A percentile compares a stretch with the other conserved stretches of the same genome.
Evolutionary conservation across 2,329 filamentous ascomycete species (phyloP).

Genomic region (Parafenestella ontariensis): DNA sequence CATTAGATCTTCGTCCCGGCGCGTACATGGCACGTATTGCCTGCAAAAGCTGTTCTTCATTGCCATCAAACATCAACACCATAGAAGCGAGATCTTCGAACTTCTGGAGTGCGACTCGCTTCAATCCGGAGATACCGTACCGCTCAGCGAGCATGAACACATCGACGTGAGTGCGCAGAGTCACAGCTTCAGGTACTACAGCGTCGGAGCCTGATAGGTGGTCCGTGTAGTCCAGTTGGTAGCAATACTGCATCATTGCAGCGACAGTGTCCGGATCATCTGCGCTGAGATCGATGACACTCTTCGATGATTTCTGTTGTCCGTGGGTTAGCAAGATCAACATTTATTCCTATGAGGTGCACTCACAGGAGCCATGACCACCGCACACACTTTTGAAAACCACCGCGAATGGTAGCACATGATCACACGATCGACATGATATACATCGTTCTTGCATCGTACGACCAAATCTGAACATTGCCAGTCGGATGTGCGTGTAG

Average conservation of each 20-base stretch:
- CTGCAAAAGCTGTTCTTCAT: conserved; percentile 34
- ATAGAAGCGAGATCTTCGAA: conserved; percentile 32
- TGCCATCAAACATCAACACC: conserved; percentile 28
- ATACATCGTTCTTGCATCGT: conserved; percentile 35
- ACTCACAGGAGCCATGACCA: conserved; percentile 29
- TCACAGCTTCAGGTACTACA: conserved; percentile 26
- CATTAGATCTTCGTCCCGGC: conserved; percentile 27
- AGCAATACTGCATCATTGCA: conserved; percentile 45
- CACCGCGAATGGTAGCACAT: conserved; percentile 40
- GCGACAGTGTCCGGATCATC: conserved; percentile 41
- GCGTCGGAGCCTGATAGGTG: conserved; percentile 23
- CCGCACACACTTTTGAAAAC: conserved; percentile 39
- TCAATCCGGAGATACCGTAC: conserved; percentile 35
- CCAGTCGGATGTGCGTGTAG: conserved; percentile 13
- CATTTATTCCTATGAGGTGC: no score
- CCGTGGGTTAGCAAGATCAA: conserved; percentile 14
- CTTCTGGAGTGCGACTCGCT: conserved; percentile 33
- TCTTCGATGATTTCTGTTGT: conserved; percentile 28
- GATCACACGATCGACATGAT: conserved; percentile 39
- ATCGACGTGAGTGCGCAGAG: conserved; percentile 36
- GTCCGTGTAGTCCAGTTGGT: conserved; percentile 40
- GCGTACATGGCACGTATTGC: conserved; percentile 37
- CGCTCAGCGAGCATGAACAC: conserved; percentile 39
- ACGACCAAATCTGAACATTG: conserved; percentile 39
- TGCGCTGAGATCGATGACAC: conserved; percentile 38